A percentile compares a stretch with the other conserved stretches of the same genome.
Conservation (phyloP, 2,329 filamentous ascomycete species). For the Neonectria hederae region DNA sequence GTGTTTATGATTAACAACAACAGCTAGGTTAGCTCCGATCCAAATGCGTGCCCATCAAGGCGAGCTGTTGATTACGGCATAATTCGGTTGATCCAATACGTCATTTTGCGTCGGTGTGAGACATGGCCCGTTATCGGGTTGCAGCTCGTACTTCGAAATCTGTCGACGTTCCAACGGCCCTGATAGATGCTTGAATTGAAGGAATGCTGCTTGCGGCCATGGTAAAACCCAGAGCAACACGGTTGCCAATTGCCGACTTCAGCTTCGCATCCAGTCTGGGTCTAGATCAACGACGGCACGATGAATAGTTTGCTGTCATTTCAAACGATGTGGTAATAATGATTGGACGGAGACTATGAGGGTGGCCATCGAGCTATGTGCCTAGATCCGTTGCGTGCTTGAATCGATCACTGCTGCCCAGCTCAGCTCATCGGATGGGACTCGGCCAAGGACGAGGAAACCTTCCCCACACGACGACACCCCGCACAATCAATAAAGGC, state of each 20-base stretch:
- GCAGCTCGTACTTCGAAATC: neutral
- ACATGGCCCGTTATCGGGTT: neutral
- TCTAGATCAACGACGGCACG: neutral
- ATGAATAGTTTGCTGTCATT: no score
- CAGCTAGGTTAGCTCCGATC: conserved; percentile 1
- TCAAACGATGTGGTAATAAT: conserved; percentile 4
- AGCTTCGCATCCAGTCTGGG: neutral
- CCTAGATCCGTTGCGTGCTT: conserved; percentile 9
- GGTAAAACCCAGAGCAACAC: conserved; percentile 4
- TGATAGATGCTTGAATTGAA: neutral
- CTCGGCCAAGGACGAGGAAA: neutral
- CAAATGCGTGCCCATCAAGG: conserved; percentile 8
- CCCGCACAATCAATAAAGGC: conserved; percentile 6
- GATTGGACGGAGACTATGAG: conserved; percentile 17
- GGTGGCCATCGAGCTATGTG: conserved; percentile 5
- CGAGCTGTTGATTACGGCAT: neutral
- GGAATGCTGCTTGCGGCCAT: neutral
- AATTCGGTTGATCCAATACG: neutral
- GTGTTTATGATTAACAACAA: conserved; percentile 6
- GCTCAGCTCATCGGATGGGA: conserved; percentile 11
- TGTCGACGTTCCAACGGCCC: neutral
- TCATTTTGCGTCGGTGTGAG: neutral
- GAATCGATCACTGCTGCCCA: conserved; percentile 15
- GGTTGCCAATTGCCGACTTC: neutral
- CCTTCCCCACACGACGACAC: conserved; percentile 15